These are phyloP conservation scores for Lineolata rhizophorae DNA, from an alignment of 495 filamentous ascomycete species.

Conservation along the genomic window DNA sequence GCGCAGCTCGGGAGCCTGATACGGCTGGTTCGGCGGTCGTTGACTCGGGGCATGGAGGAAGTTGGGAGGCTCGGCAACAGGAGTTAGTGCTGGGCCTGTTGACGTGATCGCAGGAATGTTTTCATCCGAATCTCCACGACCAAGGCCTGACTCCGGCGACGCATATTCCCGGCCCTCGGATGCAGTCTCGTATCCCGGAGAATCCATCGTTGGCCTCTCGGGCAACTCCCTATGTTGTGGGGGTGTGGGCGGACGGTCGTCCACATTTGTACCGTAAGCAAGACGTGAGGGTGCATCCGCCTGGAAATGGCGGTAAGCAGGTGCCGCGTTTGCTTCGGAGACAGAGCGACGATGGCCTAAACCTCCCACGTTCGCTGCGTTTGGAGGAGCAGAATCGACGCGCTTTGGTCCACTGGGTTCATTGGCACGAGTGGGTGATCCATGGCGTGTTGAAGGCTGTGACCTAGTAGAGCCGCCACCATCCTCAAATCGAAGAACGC, in stretches of 20 bases:
- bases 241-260: conserved; percentile 21
- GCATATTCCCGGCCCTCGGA: conserved; percentile 2
- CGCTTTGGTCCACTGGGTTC: neutral
- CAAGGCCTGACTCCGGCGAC: conserved; percentile 5
- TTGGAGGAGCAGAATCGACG: neutral
- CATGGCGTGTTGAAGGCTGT: too few relatives aligned
- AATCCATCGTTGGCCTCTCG: neutral
- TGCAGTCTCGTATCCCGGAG: conserved; percentile 4
- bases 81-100: conserved; percentile 34
- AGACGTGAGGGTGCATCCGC: neutral
- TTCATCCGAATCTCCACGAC: neutral
- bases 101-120: conserved; percentile 5
- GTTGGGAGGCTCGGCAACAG: conserved; percentile 51
- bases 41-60: conserved; percentile 51
- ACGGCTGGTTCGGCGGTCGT: conserved; percentile 42
- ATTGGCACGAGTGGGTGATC: too few relatives aligned
- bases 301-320: neutral
- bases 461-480: too few relatives aligned
- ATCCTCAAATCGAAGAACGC: too few relatives aligned
- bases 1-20: conserved; percentile 50
- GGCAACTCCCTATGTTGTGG: conserved; percentile 6
- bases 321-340: neutral
- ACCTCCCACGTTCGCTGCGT: neutral
- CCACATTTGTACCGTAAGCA: conserved; percentile 1
- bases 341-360: neutral